These are phyloP conservation scores for Batkoa obscura DNA, from an alignment of 371 early-diverging fungal genomes.

Conservation along the genomic window DNA sequence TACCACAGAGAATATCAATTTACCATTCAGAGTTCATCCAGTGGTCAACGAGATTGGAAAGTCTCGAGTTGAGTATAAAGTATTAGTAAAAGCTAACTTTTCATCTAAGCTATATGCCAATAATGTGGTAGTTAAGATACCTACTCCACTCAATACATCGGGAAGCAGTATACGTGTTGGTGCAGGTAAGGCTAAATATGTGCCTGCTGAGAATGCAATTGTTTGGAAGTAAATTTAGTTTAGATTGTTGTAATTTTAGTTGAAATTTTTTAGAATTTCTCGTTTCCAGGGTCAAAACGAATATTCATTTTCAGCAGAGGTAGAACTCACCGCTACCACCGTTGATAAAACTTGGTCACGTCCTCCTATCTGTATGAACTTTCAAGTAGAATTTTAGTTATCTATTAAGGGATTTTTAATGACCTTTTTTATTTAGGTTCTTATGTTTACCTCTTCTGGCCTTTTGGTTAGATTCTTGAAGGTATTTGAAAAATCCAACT, in stretches of 20 bases:
- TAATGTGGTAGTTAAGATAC: constrained; percentile 60
- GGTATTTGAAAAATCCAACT: constrained; percentile 79
- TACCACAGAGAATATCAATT: constrained; percentile 65
- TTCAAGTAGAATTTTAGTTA: constrained; percentile 30
- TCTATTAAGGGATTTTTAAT: neutral
- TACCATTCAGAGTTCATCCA: constrained; percentile 71
- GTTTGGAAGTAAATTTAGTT: too few species aligned
- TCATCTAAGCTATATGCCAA: constrained; percentile 56
- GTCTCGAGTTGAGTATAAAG: constrained; percentile 57
- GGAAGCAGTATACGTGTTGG: constrained; percentile 44
- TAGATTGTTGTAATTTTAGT: too few species aligned
- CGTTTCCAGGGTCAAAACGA: constrained; percentile 72
- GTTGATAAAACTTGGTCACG: constrained; percentile 68
- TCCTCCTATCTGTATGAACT: constrained; percentile 79
- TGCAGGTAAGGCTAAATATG: constrained; percentile 71
- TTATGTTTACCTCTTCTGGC: constrained; percentile 30
- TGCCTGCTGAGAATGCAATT: constrained; percentile 61
- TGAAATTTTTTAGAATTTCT: too few species aligned
- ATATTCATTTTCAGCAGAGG: constrained; percentile 46
- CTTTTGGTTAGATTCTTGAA: constrained; percentile 73
- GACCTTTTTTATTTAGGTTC: constrained; percentile 11
- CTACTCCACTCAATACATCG: constrained; percentile 66
- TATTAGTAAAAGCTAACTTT: constrained; percentile 56
- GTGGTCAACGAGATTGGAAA: constrained; percentile 60
- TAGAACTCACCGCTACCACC: constrained; percentile 49